phyloP scores from a whole-genome alignment of 2,329 filamentous ascomycete genomes.

The Pseudogymnoascus sp. region DNA sequence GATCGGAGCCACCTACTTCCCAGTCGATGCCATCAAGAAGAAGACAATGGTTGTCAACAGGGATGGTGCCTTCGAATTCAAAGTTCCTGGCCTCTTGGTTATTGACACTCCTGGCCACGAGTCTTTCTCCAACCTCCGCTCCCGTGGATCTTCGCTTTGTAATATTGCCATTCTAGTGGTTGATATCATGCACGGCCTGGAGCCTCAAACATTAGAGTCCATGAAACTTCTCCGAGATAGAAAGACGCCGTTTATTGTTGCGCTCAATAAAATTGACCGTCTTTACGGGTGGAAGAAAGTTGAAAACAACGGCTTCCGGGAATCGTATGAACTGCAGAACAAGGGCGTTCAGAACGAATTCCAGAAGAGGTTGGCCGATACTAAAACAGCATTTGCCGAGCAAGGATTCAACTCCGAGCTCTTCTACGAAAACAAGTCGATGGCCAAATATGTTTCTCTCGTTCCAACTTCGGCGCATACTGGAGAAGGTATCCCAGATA shows the following conservation, averaged over 20 bases:
- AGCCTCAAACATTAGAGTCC: conserved; percentile 93
- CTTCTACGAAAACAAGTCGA: conserved; percentile 96
- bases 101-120: conserved; percentile 99
- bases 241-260: conserved; percentile 96
- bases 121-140: conserved; percentile 97
- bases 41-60: conserved; percentile 92
- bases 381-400: conserved; percentile 89
- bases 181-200: conserved; percentile 99
- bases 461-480: conserved; percentile 96
- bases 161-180: conserved; percentile 99
- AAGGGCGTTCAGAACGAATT: conserved; percentile 94
- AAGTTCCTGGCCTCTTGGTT: conserved; percentile 89
- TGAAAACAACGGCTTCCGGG: conserved; percentile 96
- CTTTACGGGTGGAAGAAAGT: conserved; percentile 98
- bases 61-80: conserved; percentile 87
- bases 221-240: conserved; percentile 89
- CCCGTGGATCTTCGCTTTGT: conserved; percentile 92
- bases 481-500: conserved; percentile 97
- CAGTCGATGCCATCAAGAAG: conserved; percentile 80
- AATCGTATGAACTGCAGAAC: conserved; percentile 81
- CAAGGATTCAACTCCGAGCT: conserved; percentile 97
- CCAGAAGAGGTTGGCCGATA: conserved; percentile 77
- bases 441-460: conserved; percentile 89
- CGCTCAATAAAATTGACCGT: conserved; percentile 99
- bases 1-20: conserved; percentile 99